Conservation (phyloP, 805 yeast genomes). For the Lachancea lanzarotensis region DNA sequence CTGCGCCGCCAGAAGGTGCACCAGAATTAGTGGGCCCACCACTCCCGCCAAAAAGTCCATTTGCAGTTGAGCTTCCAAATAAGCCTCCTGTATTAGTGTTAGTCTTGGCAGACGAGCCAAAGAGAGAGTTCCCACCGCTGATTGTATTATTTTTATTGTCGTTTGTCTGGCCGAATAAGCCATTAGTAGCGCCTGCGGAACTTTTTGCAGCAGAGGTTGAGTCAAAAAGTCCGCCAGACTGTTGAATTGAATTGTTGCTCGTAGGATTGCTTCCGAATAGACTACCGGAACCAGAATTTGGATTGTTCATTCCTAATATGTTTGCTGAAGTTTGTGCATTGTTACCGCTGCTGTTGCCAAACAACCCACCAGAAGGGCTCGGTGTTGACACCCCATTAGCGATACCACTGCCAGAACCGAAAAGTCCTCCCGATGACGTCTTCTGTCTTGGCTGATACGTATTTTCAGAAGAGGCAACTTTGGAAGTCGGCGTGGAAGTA, state of each 20-base stretch:
- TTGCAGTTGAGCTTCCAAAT: background rate
- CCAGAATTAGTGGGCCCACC: too few species aligned
- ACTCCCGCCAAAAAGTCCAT: too few species aligned
- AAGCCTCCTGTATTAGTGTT: background rate
- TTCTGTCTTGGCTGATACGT: slow-evolving; percentile 19
- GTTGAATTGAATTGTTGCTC: slow-evolving; percentile 8
- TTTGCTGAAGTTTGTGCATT: slow-evolving; percentile 10
- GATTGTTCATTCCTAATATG: slow-evolving; percentile 12
- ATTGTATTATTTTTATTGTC: background rate
- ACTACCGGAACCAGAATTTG: slow-evolving; percentile 15
- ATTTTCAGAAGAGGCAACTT: slow-evolving; percentile 24
- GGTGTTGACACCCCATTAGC: slow-evolving; percentile 23
- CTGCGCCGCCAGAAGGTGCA: too few species aligned
- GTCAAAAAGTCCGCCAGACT: slow-evolving; percentile 24
- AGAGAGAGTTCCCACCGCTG: slow-evolving; percentile 1
- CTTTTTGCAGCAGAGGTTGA: background rate
- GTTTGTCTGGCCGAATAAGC: background rate
- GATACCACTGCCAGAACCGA: slow-evolving; percentile 17
- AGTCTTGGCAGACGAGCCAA: background rate
- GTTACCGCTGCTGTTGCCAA: slow-evolving; percentile 20
- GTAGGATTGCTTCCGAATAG: slow-evolving; percentile 23
- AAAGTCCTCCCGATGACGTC: slow-evolving; percentile 25
- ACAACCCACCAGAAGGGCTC: slow-evolving; percentile 29
- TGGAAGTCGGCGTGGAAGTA: slow-evolving; percentile 31
- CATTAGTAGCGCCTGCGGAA: background rate